A percentile compares a stretch with the other conserved stretches of the same genome.
These are phyloP conservation scores for Erythrophleum fordii DNA, from an alignment of 306 rosid species.

Conservation along the genomic window DNA sequence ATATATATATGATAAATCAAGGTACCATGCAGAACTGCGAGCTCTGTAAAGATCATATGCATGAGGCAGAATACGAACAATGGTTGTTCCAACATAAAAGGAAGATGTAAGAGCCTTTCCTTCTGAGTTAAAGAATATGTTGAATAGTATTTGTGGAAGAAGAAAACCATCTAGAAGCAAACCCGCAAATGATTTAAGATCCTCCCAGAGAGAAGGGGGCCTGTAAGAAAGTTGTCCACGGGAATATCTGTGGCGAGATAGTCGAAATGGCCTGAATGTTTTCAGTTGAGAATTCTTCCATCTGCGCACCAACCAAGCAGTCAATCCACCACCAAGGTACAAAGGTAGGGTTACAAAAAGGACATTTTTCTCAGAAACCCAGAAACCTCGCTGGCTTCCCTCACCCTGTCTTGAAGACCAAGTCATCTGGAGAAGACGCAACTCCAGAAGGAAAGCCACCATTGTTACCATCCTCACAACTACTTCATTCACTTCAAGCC, in stretches of 20 bases:
- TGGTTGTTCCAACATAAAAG: slow-evolving; percentile 73
- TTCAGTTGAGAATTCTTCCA: slow-evolving; percentile 50
- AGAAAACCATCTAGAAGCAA: slow-evolving; percentile 79
- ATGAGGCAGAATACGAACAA: slow-evolving; percentile 82
- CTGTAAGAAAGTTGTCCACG: slow-evolving; percentile 31
- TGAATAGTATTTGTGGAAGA: slow-evolving; percentile 76
- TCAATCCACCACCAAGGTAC: slow-evolving; percentile 64
- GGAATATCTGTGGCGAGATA: slow-evolving; percentile 51
- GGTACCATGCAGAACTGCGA: slow-evolving; percentile 60
- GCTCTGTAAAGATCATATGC: slow-evolving; percentile 88
- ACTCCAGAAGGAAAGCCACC: slow-evolving; percentile 80
- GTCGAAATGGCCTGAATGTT: slow-evolving; percentile 38
- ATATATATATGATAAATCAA: slow-evolving; percentile 67
- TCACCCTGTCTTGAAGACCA: slow-evolving; percentile 73
- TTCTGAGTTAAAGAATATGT: slow-evolving; percentile 55
- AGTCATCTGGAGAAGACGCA: slow-evolving; percentile 76
- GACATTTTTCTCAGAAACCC: slow-evolving; percentile 74
- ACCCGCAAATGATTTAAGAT: slow-evolving; percentile 72
- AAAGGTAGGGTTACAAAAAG: slow-evolving; percentile 62
- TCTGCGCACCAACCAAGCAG: slow-evolving; percentile 56
- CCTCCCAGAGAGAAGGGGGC: slow-evolving; percentile 64
- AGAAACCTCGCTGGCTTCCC: slow-evolving; percentile 49
- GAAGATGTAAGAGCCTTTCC: slow-evolving; percentile 55
- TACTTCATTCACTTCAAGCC: slow-evolving; percentile 89
- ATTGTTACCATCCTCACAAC: slow-evolving; percentile 75